A percentile compares a stretch with the other conserved stretches of the same genome.
Evolutionary conservation across 305 asterid species (phyloP).

Genomic region (Fraxinus albicans): DNA sequence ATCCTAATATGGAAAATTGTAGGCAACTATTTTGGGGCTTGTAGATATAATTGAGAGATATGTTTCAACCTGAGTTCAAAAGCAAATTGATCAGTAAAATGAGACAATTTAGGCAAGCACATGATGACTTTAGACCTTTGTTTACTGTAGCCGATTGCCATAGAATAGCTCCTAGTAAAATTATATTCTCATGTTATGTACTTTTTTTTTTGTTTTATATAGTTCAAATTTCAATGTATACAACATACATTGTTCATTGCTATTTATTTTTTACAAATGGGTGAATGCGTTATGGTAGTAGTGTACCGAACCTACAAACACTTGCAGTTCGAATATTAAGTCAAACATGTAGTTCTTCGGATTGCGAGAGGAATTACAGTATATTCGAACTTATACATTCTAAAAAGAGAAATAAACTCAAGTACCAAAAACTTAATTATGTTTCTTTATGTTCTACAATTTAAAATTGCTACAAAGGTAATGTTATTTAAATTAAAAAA

Average conservation of each 20-base stretch:
- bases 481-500: too few relatives aligned
- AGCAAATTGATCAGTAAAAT: background rate
- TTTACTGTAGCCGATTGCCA: background rate
- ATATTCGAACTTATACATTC: too few relatives aligned
- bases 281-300: background rate
- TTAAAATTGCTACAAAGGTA: too few relatives aligned
- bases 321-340: background rate
- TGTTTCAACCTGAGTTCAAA: background rate
- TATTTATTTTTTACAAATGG: too few relatives aligned
- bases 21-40: background rate
- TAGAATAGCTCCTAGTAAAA: background rate
- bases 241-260: too few relatives aligned
- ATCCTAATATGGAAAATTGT: too few relatives aligned
- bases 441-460: too few relatives aligned
- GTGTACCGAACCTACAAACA: background rate
- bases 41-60: background rate
- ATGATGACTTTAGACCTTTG: background rate
- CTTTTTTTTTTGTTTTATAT: too few relatives aligned
- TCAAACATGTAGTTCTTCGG: background rate
- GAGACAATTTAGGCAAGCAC: background rate
- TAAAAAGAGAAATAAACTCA: background rate
- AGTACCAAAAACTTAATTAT: too few relatives aligned
- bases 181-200: too few relatives aligned
- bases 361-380: background rate
- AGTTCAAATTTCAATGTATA: too few relatives aligned